Evolutionary conservation across 2,329 filamentous ascomycete species (phyloP).

Genomic region (Botrytis byssoidea): DNA sequence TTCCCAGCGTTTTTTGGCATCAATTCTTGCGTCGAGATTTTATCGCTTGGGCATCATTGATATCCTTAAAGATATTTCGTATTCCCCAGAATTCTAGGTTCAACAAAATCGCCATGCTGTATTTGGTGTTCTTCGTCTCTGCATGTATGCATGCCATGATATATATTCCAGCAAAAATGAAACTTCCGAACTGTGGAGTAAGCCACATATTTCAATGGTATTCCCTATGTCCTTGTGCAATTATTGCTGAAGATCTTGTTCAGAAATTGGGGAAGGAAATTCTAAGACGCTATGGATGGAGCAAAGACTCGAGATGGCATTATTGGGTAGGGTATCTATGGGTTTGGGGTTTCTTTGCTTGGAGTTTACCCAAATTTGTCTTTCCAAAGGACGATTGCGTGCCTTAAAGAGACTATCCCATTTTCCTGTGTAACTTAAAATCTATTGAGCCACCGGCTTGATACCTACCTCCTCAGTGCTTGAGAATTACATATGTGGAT

Average conservation of each 20-base stretch:
- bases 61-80: conserved; percentile 11
- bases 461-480: background rate
- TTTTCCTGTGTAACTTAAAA: background rate
- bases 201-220: conserved; percentile 15
- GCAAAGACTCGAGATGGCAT: background rate
- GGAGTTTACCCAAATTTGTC: background rate
- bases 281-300: background rate
- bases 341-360: conserved; percentile 14
- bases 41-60: conserved; percentile 1
- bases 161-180: background rate
- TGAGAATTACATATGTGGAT: background rate
- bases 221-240: background rate
- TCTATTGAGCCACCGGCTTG: background rate
- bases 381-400: conserved; percentile 11
- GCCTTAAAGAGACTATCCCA: background rate
- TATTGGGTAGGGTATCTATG: conserved; percentile 11
- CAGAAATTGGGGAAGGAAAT: background rate
- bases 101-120: background rate
- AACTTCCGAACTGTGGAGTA: background rate
- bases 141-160: conserved; percentile 4
- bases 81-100: background rate
- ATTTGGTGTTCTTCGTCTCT: background rate
- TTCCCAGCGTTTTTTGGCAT: background rate
- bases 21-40: background rate
- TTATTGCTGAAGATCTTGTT: background rate